Evolutionary conservation across 805 yeast genomes (phyloP), one percentile per base, ranked within the genome.

Genomic region (Teunomyces funiuensis): DNA sequence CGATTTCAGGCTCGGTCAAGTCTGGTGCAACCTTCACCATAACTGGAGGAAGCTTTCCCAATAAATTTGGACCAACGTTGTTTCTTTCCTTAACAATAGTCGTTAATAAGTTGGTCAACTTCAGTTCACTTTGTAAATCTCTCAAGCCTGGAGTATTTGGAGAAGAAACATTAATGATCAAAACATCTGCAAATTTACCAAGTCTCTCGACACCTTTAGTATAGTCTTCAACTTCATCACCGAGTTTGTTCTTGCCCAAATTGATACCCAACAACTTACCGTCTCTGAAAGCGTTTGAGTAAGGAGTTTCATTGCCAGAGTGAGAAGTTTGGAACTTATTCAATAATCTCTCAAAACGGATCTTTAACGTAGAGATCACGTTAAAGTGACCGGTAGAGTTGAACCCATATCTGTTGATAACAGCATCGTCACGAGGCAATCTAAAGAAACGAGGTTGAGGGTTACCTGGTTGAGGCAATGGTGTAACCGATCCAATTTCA

Each of bases 91-190:
- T 61, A 9, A 69, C 89, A 25, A 91, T 89, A 9, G 80, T 67
- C 7, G 76, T 66, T 52, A 91, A 73, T 53, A 91, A 69, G 26
- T 73, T 73, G 6, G 88, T 79, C 45, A 91, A 74, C 59, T 85
- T 86, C 42, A 72, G 73, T 52, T 87, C 95, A 42, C 69, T 78
- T 68, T 91, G 98, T 51, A 91, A 74, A 52, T 82, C 87, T 56
- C 98, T 79, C 51, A 91, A 74, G 2, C 97, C 97, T 4, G 98
- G 98, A 1, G 98, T 91, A 59, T 91, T 91, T 40, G 98, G 98
- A 37, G 95, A 85, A 1, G 97, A 88, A 10, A 91, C 96, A 56
- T 91, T 91, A 49, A 91, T 79, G 14, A 91, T 91, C 46, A 91
- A 70, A 6, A 87, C 89, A 64, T 91, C 98, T 4, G 98, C 96